A percentile compares a stretch with the other conserved stretches of the same genome.
Evolutionary conservation across 495 filamentous ascomycete genomes (phyloP).

Genomic region (Gamarada debralockiae): DNA sequence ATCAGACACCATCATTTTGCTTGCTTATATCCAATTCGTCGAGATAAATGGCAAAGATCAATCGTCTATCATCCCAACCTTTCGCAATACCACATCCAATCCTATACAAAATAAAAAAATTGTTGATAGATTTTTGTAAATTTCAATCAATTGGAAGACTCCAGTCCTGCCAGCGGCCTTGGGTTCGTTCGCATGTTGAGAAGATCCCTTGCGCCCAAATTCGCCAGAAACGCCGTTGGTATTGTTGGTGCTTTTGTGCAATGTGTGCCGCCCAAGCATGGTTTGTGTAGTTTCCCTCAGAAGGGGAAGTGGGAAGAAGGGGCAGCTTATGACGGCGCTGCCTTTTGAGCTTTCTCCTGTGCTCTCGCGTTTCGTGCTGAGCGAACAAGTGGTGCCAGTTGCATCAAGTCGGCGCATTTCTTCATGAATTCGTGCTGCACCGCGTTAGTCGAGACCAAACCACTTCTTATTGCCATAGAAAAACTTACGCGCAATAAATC

Average conservation of each 20-base stretch:
- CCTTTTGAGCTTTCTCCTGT: conserved; percentile 68
- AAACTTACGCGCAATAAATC: conserved; percentile 79
- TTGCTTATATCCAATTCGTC: no score
- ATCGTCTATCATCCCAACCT: not conserved
- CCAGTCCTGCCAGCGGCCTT: not conserved
- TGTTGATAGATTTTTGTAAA: not conserved
- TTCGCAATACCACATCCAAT: not conserved
- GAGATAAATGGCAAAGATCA: no score
- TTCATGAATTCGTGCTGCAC: conserved; percentile 90
- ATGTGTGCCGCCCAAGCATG: not conserved
- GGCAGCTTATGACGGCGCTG: conserved; percentile 3
- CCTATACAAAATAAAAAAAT: not conserved
- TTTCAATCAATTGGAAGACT: not conserved
- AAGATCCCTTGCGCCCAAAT: not conserved
- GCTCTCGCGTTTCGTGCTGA: conserved; percentile 78
- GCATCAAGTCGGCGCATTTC: conserved; percentile 61
- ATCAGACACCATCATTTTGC: no score
- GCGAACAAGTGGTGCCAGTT: conserved; percentile 73
- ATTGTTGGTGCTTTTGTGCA: not conserved
- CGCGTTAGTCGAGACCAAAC: not conserved
- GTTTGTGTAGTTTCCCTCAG: not conserved
- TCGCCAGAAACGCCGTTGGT: not conserved
- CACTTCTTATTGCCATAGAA: not conserved
- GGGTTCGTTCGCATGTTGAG: not conserved
- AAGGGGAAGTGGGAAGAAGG: not conserved